A percentile compares a stretch with the other conserved stretches of the same genome.
These are phyloP conservation scores for Agaricus subrufescens DNA, from an alignment of 768 basidiomycete genomes.

Conservation along the genomic window DNA sequence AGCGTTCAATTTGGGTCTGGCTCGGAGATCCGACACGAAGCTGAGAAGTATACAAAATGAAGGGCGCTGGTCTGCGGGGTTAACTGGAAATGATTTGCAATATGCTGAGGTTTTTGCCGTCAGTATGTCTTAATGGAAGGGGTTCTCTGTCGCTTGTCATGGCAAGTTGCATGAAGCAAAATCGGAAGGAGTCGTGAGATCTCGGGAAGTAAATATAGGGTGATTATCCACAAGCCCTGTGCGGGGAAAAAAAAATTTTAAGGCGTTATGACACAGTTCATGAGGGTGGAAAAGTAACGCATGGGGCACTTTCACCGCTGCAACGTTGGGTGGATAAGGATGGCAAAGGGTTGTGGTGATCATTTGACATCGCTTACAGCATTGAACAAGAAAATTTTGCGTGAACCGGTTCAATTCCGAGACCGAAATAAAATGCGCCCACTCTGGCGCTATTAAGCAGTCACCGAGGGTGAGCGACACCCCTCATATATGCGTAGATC, in stretches of 20 bases:
- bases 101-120: background rate
- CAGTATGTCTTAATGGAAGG: background rate
- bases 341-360: background rate
- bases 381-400: constrained; percentile 7
- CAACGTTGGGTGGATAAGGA: background rate
- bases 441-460: background rate
- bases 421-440: background rate
- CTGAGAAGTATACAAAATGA: background rate
- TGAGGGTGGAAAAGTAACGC: background rate
- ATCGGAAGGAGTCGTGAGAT: background rate
- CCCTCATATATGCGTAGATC: background rate
- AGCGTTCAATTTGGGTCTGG: background rate
- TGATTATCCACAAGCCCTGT: constrained; percentile 1
- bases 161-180: background rate
- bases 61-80: background rate
- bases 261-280: constrained; percentile 6
- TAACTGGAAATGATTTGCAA: background rate
- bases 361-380: constrained; percentile 10
- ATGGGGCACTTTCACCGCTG: background rate
- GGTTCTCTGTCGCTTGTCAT: background rate
- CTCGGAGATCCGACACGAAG: background rate
- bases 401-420: constrained; percentile 6
- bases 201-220: background rate
- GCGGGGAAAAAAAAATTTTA: constrained; percentile 2
- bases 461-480: background rate